Percentiles rank a stretch among this genome's conserved stretches.
Conservation (phyloP, 805 yeast genomes). For the Myxozyma neglecta region DNA sequence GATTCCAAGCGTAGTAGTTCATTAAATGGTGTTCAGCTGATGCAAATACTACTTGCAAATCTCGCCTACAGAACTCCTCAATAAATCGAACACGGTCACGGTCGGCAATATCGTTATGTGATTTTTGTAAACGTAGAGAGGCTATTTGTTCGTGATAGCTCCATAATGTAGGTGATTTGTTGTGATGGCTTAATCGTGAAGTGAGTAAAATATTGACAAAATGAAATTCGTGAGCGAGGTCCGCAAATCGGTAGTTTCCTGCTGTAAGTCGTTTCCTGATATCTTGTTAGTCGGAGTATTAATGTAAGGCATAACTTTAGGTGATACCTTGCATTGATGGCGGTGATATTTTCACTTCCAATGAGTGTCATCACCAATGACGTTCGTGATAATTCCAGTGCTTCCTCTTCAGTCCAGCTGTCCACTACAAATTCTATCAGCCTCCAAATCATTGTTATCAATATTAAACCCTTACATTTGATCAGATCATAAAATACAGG, state of each 20-base stretch:
- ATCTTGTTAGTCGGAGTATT: too few relatives aligned
- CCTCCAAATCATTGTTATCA: background rate
- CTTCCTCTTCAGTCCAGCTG: slow-evolving; percentile 23
- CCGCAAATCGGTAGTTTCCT: background rate
- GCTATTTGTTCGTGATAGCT: slow-evolving; percentile 37
- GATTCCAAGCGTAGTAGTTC: slow-evolving; percentile 53
- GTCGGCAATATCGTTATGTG: background rate
- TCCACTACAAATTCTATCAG: slow-evolving; percentile 1
- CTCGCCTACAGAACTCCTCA: slow-evolving; percentile 16
- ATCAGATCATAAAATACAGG: slow-evolving; percentile 6
- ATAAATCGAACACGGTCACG: slow-evolving; percentile 3
- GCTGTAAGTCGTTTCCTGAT: slow-evolving; percentile 8
- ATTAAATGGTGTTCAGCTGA: slow-evolving; percentile 47
- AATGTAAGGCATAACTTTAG: background rate
- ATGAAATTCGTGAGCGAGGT: slow-evolving; percentile 16
- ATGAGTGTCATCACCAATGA: slow-evolving; percentile 16
- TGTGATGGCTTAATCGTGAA: slow-evolving; percentile 42
- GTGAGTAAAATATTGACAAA: slow-evolving; percentile 17
- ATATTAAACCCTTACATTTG: slow-evolving; percentile 6
- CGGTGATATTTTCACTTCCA: slow-evolving; percentile 29
- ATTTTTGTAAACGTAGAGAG: background rate
- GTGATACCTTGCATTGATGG: slow-evolving; percentile 24
- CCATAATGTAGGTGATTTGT: slow-evolving; percentile 46
- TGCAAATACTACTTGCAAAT: slow-evolving; percentile 37
- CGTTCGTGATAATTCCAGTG: slow-evolving; percentile 9